phyloP scores from a whole-genome alignment of 2,329 filamentous ascomycete species.

The Aspergillus ustus region DNA sequence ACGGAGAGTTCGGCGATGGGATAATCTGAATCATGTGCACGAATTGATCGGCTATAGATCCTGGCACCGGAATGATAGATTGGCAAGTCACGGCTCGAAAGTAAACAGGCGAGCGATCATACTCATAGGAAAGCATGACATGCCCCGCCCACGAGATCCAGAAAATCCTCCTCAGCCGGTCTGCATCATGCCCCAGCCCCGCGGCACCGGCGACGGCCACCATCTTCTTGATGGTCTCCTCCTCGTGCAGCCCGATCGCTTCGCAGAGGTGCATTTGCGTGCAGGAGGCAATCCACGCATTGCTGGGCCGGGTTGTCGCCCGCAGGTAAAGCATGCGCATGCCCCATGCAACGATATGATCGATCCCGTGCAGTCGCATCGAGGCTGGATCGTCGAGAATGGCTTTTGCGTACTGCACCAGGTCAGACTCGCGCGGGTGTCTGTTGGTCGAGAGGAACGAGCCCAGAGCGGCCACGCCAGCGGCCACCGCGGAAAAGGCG shows the following conservation, averaged over 20 bases:
- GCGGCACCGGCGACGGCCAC: slow-evolving; percentile 29
- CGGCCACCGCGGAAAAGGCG: slow-evolving; percentile 34
- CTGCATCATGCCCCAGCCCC: slow-evolving; percentile 33
- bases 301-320: slow-evolving; percentile 36
- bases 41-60: slow-evolving; percentile 35
- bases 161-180: slow-evolving; percentile 38
- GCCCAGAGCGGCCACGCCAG: slow-evolving; percentile 33
- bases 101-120: slow-evolving; percentile 33
- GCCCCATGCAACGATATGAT: slow-evolving; percentile 37
- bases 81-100: slow-evolving; percentile 33
- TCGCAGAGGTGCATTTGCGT: slow-evolving; percentile 38
- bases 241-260: slow-evolving; percentile 33
- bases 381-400: slow-evolving; percentile 38
- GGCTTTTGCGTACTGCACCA: slow-evolving; percentile 37
- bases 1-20: slow-evolving; percentile 32
- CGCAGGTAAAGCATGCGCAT: slow-evolving; percentile 37
- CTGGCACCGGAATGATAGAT: slow-evolving; percentile 24
- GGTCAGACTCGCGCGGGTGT: slow-evolving; percentile 32
- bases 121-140: slow-evolving; percentile 38
- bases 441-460: slow-evolving; percentile 33
- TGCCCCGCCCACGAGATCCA: slow-evolving; percentile 40
- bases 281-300: slow-evolving; percentile 40
- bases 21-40: slow-evolving; percentile 34
- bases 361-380: slow-evolving; percentile 31
- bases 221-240: slow-evolving; percentile 35